A percentile compares a stretch with the other conserved stretches of the same genome.
Conservation (phyloP, 495 filamentous ascomycete species). For the Schizothecium vesticola region DNA sequence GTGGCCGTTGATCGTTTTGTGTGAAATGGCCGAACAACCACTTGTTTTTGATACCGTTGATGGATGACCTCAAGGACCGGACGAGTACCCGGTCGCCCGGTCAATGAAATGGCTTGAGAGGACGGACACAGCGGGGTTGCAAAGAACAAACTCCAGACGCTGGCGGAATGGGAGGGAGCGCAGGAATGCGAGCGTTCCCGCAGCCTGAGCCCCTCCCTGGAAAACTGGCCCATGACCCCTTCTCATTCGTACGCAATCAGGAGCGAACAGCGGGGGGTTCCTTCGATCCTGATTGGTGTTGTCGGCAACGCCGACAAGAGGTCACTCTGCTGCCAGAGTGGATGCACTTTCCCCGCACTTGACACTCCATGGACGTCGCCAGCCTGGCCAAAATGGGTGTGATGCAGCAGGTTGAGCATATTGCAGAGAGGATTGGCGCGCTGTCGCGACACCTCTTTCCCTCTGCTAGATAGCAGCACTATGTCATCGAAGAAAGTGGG, state of each 20-base stretch:
- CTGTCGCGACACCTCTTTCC: not conserved
- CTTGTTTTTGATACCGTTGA: no score
- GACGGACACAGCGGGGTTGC: not conserved
- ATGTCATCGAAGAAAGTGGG: not conserved
- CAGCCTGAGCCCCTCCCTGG: not conserved
- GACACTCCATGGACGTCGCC: not conserved
- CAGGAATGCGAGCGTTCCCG: slow-evolving; percentile 17
- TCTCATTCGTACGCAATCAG: not conserved
- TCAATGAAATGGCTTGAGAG: no score
- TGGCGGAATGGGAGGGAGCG: slow-evolving; percentile 5
- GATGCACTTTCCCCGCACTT: not conserved
- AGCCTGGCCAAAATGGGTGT: not conserved
- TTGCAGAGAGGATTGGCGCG: not conserved
- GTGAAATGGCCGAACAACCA: no score
- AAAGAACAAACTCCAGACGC: no score
- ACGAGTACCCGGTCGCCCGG: no score
- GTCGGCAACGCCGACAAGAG: not conserved
- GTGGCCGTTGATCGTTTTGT: no score
- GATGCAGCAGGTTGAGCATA: not conserved
- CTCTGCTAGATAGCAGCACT: not conserved
- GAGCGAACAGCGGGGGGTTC: not conserved
- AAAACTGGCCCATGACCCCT: not conserved
- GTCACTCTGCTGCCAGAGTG: not conserved
- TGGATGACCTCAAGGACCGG: no score
- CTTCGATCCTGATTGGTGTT: not conserved